Evolutionary conservation across 1,139 yeast species (phyloP), one percentile per base, ranked within the genome.

Genomic region (Yamadazyma taylorii): DNA sequence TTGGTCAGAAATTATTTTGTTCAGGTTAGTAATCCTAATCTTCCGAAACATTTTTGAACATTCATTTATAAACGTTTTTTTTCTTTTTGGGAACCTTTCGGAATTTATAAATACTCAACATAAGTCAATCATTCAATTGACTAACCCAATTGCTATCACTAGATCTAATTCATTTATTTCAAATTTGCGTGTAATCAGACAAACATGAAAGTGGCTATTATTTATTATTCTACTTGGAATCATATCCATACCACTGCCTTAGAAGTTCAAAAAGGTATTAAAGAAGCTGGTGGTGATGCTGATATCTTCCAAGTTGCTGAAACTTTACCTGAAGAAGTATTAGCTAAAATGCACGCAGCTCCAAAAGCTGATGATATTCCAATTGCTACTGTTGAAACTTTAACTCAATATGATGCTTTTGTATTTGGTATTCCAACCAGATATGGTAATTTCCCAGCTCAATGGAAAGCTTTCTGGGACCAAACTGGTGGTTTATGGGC

Each of bases 191-290:
- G n/a, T n/a, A n/a, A n/a, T n/a, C n/a, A n/a, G n/a, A n/a, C n/a
- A n/a, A n/a, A n/a, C 3, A 37, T 39, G 36, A 41, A 38, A 16
- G 24, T 62, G 44, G 75, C 75, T 39, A 84, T 88, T 54, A 74
- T 88, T 61, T 80, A 81, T 61, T 88, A 88, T 78, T 78, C 96
- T 38, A 64, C 82, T 57, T 87, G 85, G 73, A 89, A 89, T 53
- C 96, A 88, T 68, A 67, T 84, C 51, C 37, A 34, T 6, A 25
- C 35, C 17, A 30, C 32, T 19, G 37, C 39, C 17, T 25, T 36
- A 22, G 21, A 61, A 8, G 63, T 51, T 36, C 60, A 65, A 53
- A 46, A 48, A 40, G 71, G 72, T 34, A 53, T 66, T 26, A 69
- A 61, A 49, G 51, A 62, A 25, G 66, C 71, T 12, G 73, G 73